Evolutionary conservation across 495 filamentous ascomycete species (phyloP).

Genomic region (Aspergillus sparsus): DNA sequence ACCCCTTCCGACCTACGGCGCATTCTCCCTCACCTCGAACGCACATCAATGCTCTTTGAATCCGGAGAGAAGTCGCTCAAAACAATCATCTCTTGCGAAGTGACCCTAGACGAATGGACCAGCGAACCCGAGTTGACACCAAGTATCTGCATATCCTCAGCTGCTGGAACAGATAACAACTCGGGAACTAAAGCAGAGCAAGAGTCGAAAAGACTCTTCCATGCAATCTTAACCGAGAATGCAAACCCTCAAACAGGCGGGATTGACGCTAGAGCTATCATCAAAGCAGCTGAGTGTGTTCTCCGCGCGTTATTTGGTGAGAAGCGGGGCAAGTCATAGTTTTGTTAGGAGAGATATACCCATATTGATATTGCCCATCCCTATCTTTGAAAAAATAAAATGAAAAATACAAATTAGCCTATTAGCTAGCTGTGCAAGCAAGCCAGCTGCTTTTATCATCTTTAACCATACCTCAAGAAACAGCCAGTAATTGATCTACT

Average conservation of each 20-base stretch:
- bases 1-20: constrained; percentile 32
- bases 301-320: constrained; percentile 36
- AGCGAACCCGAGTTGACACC: constrained; percentile 42
- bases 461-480: no score
- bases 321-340: background rate
- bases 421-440: no score
- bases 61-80: constrained; percentile 22
- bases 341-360: no score
- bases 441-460: no score
- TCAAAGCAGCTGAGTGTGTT: constrained; percentile 39
- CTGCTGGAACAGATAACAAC: constrained; percentile 15
- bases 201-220: constrained; percentile 45
- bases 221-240: constrained; percentile 37
- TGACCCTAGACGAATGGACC: constrained; percentile 44
- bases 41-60: constrained; percentile 42
- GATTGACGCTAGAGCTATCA: constrained; percentile 31
- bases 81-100: constrained; percentile 37
- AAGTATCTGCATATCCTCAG: constrained; percentile 36
- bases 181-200: constrained; percentile 35
- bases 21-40: constrained; percentile 42
- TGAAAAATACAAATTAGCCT: no score
- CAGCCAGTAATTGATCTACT: no score
- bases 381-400: no score
- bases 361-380: no score
- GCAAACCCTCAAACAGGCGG: constrained; percentile 14